phyloP scores from a whole-genome alignment of 2,329 filamentous ascomycete species.

The Trichoderma afroharzianum region DNA sequence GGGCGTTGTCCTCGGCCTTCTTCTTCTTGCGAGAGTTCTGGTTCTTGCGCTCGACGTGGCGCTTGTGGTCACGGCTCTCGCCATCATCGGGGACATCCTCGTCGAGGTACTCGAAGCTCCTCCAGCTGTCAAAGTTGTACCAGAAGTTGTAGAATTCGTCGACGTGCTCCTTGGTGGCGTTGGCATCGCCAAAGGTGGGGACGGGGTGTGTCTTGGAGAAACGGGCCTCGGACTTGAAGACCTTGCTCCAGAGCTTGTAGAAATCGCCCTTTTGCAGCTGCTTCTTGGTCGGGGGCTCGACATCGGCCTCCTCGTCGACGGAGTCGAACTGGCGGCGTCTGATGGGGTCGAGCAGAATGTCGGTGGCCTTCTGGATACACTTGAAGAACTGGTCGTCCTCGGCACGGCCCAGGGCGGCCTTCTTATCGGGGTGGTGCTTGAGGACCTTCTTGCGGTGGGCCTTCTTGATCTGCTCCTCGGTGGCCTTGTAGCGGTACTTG shows the following conservation, averaged over 20 bases:
- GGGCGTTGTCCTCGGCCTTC: slow-evolving; percentile 95
- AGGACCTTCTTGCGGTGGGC: slow-evolving; percentile 99
- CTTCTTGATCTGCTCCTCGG: slow-evolving; percentile 97
- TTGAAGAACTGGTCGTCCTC: slow-evolving; percentile 99
- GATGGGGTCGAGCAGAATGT: slow-evolving; percentile 85
- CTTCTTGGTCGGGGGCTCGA: slow-evolving; percentile 91
- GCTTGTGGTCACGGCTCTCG: slow-evolving; percentile 98
- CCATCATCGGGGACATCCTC: slow-evolving; percentile 99
- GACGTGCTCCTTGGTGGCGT: slow-evolving; percentile 83
- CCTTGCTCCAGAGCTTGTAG: slow-evolving; percentile 89
- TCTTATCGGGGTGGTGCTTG: slow-evolving; percentile 98
- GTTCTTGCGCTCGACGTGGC: slow-evolving; percentile 98
- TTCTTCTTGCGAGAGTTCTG: slow-evolving; percentile 97
- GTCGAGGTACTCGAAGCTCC: slow-evolving; percentile 95
- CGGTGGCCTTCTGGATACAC: slow-evolving; percentile 98
- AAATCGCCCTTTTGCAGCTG: slow-evolving; percentile 80
- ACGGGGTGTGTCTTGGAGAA: slow-evolving; percentile 92
- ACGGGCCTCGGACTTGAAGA: slow-evolving; percentile 87
- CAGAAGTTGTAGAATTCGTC: slow-evolving; percentile 99
- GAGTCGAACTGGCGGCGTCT: slow-evolving; percentile 96
- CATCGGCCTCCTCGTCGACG: slow-evolving; percentile 88
- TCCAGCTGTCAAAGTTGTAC: slow-evolving; percentile 99
- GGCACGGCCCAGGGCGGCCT: slow-evolving; percentile 79
- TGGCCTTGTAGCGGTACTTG: slow-evolving; percentile 89
- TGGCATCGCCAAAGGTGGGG: slow-evolving; percentile 77